Conservation (phyloP, 2,329 filamentous ascomycete species). For the Parascedosporium putredinis region DNA sequence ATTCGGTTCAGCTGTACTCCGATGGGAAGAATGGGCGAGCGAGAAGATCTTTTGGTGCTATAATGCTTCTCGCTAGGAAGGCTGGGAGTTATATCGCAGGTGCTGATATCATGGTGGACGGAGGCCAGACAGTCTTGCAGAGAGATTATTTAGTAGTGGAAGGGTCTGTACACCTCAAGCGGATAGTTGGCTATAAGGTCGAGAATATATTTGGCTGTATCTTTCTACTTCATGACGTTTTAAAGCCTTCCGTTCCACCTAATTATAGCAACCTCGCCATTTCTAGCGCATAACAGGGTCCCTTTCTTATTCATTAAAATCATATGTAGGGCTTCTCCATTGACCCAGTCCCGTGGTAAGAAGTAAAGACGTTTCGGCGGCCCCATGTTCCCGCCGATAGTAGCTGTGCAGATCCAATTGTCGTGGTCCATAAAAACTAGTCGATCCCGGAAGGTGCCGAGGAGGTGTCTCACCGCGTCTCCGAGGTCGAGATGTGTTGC, state of each 20-base stretch:
- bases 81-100: constrained; percentile 61
- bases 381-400: not conserved
- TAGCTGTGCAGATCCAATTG: not conserved
- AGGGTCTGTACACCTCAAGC: no score
- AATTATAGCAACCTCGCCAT: not conserved
- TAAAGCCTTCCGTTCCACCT: constrained; percentile 2
- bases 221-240: no score
- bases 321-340: not conserved
- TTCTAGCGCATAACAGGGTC: not conserved
- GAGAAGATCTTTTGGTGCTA: constrained; percentile 48
- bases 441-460: not conserved
- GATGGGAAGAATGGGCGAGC: constrained; percentile 57
- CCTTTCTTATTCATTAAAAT: not conserved
- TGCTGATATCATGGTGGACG: constrained; percentile 55
- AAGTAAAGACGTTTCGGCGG: not conserved
- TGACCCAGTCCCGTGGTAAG: not conserved
- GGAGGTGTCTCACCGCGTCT: not conserved
- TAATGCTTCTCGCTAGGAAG: constrained; percentile 49
- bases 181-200: no score
- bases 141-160: no score
- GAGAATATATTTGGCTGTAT: no score
- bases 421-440: constrained; percentile 1
- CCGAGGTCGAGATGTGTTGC: not conserved
- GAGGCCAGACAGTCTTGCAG: constrained; percentile 25
- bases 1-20: no score